A percentile compares a stretch with the other conserved stretches of the same genome.
Conservation (phyloP, 2,329 filamentous ascomycete genomes). For the Lachnellula arida region DNA sequence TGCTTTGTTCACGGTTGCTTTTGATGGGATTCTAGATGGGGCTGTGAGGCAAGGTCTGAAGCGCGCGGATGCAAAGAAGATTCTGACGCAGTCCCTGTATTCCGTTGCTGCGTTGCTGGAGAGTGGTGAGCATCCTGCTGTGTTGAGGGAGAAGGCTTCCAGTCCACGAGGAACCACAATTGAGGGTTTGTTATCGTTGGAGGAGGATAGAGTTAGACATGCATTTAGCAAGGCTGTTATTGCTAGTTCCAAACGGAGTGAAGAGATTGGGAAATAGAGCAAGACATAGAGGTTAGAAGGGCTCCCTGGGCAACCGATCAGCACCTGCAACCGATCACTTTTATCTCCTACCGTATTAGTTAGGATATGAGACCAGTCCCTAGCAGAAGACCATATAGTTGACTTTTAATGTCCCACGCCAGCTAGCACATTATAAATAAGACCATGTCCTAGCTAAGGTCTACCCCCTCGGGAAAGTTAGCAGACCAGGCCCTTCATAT, state of each 20-base stretch:
- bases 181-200: constrained; percentile 65
- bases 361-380: too few species aligned
- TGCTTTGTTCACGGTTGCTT: constrained; percentile 69
- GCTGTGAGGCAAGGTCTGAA: constrained; percentile 75
- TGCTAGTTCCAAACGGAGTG: constrained; percentile 53
- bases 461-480: too few species aligned
- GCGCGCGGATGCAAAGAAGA: constrained; percentile 65
- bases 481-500: too few species aligned
- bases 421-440: too few species aligned
- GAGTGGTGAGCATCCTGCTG: constrained; percentile 66
- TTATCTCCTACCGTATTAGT: too few species aligned
- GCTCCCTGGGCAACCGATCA: too few species aligned
- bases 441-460: too few species aligned
- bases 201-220: constrained; percentile 67
- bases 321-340: too few species aligned
- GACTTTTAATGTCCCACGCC: too few species aligned
- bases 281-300: neutral
- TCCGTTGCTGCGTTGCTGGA: constrained; percentile 44
- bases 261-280: constrained; percentile 20
- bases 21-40: constrained; percentile 73
- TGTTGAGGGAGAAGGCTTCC: constrained; percentile 68
- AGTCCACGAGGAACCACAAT: constrained; percentile 78
- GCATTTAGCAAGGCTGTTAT: constrained; percentile 63
- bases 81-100: constrained; percentile 74
- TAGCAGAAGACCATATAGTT: too few species aligned